Conservation (phyloP, 192 early-diverging fungal genomes). For the Chytriomyces sp. region DNA sequence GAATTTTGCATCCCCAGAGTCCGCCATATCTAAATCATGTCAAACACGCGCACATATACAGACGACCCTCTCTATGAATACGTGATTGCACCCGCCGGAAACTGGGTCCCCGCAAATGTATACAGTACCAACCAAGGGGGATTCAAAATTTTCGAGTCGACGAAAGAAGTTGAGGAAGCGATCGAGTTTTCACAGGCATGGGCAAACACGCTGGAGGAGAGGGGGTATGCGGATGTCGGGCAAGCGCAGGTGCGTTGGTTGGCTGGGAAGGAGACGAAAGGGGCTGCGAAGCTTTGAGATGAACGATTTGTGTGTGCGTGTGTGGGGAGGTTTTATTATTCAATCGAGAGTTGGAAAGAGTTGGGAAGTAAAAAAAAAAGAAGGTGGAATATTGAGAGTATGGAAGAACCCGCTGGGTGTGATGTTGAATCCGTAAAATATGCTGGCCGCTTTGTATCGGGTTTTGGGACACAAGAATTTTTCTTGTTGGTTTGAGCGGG, state of each 20-base stretch:
- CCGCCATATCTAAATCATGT: not conserved
- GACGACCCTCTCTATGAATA: slow-evolving; percentile 31
- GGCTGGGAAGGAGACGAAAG: not conserved
- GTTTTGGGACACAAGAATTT: too few species aligned
- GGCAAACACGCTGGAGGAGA: slow-evolving; percentile 5
- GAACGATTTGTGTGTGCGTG: too few species aligned
- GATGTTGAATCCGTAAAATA: too few species aligned
- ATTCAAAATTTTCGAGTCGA: not conserved
- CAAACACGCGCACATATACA: not conserved
- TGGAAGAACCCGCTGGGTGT: too few species aligned
- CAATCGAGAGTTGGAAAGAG: too few species aligned
- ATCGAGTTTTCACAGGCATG: not conserved
- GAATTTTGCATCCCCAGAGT: not conserved
- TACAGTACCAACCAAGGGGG: slow-evolving; percentile 21
- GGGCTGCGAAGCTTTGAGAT: too few species aligned
- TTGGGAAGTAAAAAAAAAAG: too few species aligned
- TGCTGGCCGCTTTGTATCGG: too few species aligned
- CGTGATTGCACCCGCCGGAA: not conserved
- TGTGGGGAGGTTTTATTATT: too few species aligned
- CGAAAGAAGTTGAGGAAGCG: not conserved
- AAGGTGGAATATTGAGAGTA: too few species aligned
- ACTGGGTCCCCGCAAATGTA: slow-evolving; percentile 10
- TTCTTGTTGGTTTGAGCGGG: too few species aligned
- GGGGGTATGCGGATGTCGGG: slow-evolving; percentile 16
- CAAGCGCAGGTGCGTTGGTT: slow-evolving; percentile 10